Evolutionary conservation across 1,139 yeast genomes (phyloP).

Genomic region (Meyerozyma sp.): DNA sequence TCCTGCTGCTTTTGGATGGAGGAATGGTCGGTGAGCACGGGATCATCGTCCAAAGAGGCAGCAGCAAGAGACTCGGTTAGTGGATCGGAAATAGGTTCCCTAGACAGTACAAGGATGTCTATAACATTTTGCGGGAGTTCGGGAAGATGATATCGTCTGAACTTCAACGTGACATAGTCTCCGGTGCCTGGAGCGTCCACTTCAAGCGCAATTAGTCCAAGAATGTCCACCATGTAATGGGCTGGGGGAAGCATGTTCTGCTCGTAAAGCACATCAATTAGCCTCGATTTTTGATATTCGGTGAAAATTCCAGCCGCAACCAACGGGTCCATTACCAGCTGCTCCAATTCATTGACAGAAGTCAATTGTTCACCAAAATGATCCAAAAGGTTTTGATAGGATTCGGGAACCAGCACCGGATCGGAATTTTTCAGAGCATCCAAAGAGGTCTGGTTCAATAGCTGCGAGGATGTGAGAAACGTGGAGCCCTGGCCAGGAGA

Average conservation of each 20-base stretch:
- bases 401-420: conserved; percentile 15
- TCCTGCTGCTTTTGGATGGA: conserved; percentile 11
- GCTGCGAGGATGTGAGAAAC: not conserved
- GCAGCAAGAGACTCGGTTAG: conserved; percentile 15
- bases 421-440: not conserved
- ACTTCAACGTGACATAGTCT: conserved; percentile 39
- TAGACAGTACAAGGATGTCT: conserved; percentile 8
- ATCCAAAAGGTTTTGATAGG: conserved; percentile 19
- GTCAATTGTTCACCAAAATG: conserved; percentile 14
- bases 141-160: conserved; percentile 30
- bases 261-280: conserved; percentile 34
- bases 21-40: conserved; percentile 4
- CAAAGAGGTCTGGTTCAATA: not conserved
- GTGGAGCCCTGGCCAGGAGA: not conserved
- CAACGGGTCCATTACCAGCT: conserved; percentile 22
- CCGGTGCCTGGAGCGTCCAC: conserved; percentile 37
- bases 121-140: conserved; percentile 24
- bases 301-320: conserved; percentile 23
- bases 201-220: conserved; percentile 40
- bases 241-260: conserved; percentile 31
- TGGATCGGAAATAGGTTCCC: conserved; percentile 13
- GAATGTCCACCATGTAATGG: conserved; percentile 27
- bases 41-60: conserved; percentile 7
- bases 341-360: conserved; percentile 29
- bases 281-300: conserved; percentile 27